Conservation (phyloP, 2,329 filamentous ascomycete genomes). For the Aspergillus transmontanensis region DNA sequence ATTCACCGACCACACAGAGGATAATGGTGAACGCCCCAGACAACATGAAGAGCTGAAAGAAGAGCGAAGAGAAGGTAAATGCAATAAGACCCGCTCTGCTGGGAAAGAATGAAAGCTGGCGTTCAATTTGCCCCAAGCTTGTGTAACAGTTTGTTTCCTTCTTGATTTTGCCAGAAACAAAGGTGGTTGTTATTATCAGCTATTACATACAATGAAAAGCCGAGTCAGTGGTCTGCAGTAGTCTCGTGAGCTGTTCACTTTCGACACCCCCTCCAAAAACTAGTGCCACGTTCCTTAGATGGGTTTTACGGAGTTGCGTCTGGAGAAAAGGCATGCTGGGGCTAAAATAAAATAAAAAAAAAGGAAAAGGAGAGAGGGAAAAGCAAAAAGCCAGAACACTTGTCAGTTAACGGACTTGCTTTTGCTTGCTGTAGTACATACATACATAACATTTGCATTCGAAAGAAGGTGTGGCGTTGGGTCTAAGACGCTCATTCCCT, state of each 20-base stretch:
- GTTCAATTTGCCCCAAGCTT: not conserved
- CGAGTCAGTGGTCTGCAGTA: not conserved
- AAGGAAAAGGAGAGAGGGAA: not conserved
- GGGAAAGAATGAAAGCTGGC: not conserved
- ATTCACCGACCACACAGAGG: not conserved
- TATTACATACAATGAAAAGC: not conserved
- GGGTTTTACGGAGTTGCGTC: not conserved
- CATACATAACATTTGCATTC: constrained; percentile 5
- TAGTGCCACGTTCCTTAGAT: not conserved
- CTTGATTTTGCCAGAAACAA: not conserved
- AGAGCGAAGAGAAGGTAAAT: not conserved
- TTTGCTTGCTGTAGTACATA: constrained; percentile 1
- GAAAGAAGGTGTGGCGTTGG: constrained; percentile 6
- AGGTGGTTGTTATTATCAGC: not conserved
- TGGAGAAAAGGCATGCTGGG: not conserved
- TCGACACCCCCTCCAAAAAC: not conserved
- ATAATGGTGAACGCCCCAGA: not conserved
- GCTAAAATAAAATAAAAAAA: not conserved
- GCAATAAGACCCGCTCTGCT: not conserved
- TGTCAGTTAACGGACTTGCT: not conserved
- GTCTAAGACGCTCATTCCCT: not conserved
- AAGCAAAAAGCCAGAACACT: not conserved
- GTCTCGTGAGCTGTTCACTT: not conserved
- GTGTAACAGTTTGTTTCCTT: not conserved
- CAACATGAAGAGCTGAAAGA: not conserved